These are phyloP conservation scores for Xylaria arbuscula DNA, from an alignment of 2,329 filamentous ascomycete species.

Conservation along the genomic window DNA sequence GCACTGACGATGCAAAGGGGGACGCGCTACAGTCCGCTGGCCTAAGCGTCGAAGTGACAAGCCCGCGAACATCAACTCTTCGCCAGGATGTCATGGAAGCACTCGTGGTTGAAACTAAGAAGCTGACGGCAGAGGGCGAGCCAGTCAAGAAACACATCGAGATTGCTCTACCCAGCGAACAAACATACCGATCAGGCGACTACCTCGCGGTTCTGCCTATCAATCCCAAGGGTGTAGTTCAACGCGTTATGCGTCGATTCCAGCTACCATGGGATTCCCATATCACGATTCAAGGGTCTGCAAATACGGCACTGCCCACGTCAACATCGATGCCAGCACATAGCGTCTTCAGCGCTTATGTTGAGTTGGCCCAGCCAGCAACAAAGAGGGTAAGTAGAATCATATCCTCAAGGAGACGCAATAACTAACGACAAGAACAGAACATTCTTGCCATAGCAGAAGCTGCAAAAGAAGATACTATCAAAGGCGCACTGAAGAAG, in stretches of 20 bases:
- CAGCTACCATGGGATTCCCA: constrained; percentile 75
- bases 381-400: constrained; percentile 68
- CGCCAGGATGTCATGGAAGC: constrained; percentile 73
- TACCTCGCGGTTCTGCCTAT: constrained; percentile 80
- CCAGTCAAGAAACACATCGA: constrained; percentile 73
- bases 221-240: constrained; percentile 72
- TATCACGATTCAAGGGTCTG: constrained; percentile 67
- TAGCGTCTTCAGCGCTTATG: constrained; percentile 74
- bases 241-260: constrained; percentile 73
- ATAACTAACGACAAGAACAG: constrained; percentile 48
- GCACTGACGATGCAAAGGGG: constrained; percentile 38
- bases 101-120: constrained; percentile 64
- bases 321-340: constrained; percentile 68
- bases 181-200: constrained; percentile 77
- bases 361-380: constrained; percentile 78
- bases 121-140: constrained; percentile 62
- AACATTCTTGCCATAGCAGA: constrained; percentile 51
- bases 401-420: neutral
- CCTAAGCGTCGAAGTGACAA: constrained; percentile 63
- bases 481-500: constrained; percentile 56
- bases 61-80: constrained; percentile 66
- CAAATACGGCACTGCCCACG: constrained; percentile 65
- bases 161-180: constrained; percentile 72
- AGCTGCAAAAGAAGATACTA: constrained; percentile 42
- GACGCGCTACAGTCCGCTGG: constrained; percentile 41